Conservation (phyloP, 177 flowering plant genomes). For the Vitis hybrid region DNA sequence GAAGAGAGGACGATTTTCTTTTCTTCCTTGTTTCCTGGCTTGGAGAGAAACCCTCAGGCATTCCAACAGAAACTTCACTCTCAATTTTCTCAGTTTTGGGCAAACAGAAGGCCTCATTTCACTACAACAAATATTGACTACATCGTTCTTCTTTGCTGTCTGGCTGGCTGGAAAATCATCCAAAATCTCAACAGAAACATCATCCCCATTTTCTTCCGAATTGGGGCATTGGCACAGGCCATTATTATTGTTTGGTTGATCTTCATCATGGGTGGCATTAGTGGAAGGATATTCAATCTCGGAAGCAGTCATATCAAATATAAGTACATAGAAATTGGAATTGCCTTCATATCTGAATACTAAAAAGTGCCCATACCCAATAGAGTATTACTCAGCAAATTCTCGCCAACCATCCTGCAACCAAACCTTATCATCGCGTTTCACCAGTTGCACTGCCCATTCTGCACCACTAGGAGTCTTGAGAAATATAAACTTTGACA, state of each 20-base stretch:
- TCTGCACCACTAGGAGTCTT: conserved; percentile 4
- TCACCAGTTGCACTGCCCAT: conserved; percentile 2
- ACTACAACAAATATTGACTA: neutral
- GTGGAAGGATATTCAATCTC: conserved; percentile 16
- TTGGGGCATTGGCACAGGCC: too few species aligned
- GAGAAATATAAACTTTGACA: neutral
- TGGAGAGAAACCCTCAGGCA: too few species aligned
- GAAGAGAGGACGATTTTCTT: too few species aligned
- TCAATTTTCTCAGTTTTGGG: too few species aligned
- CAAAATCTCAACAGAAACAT: conserved; percentile 3
- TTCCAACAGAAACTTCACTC: too few species aligned
- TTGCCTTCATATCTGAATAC: conserved; percentile 14
- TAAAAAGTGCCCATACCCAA: conserved; percentile 3
- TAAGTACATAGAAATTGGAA: conserved; percentile 16
- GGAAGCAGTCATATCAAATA: conserved; percentile 17
- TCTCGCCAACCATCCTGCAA: conserved; percentile 17
- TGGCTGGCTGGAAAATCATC: neutral
- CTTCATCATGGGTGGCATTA: neutral
- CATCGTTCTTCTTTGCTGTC: too few species aligned
- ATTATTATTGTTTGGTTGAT: too few species aligned
- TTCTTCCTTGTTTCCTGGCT: too few species aligned
- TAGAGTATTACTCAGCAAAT: conserved; percentile 7
- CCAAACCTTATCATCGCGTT: conserved; percentile 10
- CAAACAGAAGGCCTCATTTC: too few species aligned
- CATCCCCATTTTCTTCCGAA: neutral